Base-by-base conservation (phyloP, 139 green algal species). In the Chlamydomonas sphaeroides region DNA sequence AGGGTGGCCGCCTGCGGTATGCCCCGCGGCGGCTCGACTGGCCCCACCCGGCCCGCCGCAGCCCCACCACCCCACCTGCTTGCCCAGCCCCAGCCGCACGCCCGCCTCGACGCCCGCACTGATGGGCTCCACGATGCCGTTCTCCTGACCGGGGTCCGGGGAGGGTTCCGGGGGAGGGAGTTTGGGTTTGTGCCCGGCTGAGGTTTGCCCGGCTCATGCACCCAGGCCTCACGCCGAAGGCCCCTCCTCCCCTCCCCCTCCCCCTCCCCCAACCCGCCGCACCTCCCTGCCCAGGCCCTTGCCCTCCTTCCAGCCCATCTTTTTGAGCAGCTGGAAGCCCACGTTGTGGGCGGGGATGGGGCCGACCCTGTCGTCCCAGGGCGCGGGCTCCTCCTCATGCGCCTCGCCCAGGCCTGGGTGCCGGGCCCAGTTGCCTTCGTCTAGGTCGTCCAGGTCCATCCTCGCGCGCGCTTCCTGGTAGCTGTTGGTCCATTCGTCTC, bases 251-350 rank as follows among this genome's bases (percentile, higher is more conserved):
- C 41, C 51, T 68, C 8, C 63, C 66, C 53, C 20, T 17, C 23
- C 23, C 6, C 38, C 25, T 35, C 5, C 65, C 36, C 45, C 36
- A 35, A 48, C 45, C 48, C 41, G 30, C 65, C 49, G 10, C 42
- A 77, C 61, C 62, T 75, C 28, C 20, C 84, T 81, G 15, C 95
- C 95, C 2, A 98, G 89, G 0, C 94, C 95, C 66, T 85, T 91
- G 35, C 95, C 95, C 17, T 84, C 85, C 45, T 79, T 90, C 95
- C 95, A 98, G 15, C 95, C 95, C 95, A 98, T 94, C 32, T 90
- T 90, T 76, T 93, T 88, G 79, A 98, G 87, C 87, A 98, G 83
- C 48, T 87, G 82, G 85, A 91, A 98, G 45, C 95, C 95, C 15
- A 94, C 87, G 84, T 98, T 98, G 59, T 35, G 63, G 1, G 77